A percentile compares a stretch with the other conserved stretches of the same genome.
Evolutionary conservation across 2,329 filamentous ascomycete genomes (phyloP).

Genomic region (Bipolaris bicolor): DNA sequence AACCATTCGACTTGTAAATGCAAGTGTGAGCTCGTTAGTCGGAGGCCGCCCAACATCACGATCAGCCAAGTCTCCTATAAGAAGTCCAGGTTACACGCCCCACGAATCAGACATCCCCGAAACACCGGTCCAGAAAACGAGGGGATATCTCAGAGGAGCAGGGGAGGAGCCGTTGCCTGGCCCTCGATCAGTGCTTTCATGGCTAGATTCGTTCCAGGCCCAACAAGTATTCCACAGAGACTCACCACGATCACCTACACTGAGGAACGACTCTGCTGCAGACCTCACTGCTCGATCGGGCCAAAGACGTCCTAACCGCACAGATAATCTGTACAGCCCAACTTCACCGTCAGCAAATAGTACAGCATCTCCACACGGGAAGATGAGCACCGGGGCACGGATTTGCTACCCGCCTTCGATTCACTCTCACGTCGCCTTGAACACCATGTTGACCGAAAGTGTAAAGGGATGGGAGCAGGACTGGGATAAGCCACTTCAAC

Average conservation of each 20-base stretch:
- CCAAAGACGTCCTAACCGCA: neutral
- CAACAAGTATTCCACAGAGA: constrained; percentile 6
- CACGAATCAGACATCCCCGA: neutral
- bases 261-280: constrained; percentile 12
- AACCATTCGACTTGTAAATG: constrained; percentile 13
- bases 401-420: neutral
- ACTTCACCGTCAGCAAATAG: neutral
- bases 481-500: constrained; percentile 13
- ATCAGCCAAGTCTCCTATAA: constrained; percentile 1
- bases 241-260: neutral
- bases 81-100: neutral
- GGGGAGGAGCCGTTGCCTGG: neutral
- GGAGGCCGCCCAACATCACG: constrained; percentile 1
- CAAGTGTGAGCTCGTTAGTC: constrained; percentile 9
- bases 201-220: constrained; percentile 13
- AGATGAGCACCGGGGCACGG: neutral
- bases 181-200: constrained; percentile 9
- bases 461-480: constrained; percentile 12
- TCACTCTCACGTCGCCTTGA: neutral
- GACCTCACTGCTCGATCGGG: constrained; percentile 9
- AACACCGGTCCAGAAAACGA: neutral
- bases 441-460: neutral
- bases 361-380: neutral
- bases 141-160: neutral
- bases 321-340: neutral